Conservation (phyloP, 2,329 filamentous ascomycete genomes). For the Penicillium psychrosexuale region DNA sequence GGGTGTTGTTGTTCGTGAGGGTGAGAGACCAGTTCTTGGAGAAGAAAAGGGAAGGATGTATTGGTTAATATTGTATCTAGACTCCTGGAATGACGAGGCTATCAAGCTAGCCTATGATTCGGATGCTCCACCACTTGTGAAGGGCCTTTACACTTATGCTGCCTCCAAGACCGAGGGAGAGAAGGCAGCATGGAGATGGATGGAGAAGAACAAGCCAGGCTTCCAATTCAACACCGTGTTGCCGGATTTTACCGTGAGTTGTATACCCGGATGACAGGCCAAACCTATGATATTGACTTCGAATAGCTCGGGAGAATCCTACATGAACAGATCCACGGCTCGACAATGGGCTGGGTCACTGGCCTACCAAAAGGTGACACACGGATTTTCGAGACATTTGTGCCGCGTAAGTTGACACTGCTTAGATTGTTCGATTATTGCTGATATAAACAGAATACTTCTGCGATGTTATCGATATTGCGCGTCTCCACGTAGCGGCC, state of each 20-base stretch:
- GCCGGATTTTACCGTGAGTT: constrained; percentile 36
- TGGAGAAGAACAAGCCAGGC: constrained; percentile 41
- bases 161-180: constrained; percentile 50
- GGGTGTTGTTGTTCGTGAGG: constrained; percentile 8
- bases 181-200: constrained; percentile 47
- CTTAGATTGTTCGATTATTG: neutral
- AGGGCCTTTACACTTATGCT: constrained; percentile 36
- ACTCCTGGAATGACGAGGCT: constrained; percentile 20
- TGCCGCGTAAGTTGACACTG: neutral
- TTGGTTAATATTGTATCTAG: constrained; percentile 1
- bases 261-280: constrained; percentile 23
- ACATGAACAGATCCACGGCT: constrained; percentile 25
- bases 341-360: constrained; percentile 13
- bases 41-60: neutral
- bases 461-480: constrained; percentile 33
- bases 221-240: constrained; percentile 46
- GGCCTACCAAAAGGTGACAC: constrained; percentile 8
- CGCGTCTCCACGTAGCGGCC: constrained; percentile 3
- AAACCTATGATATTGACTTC: neutral
- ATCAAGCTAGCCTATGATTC: constrained; percentile 36
- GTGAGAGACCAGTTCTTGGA: constrained; percentile 5
- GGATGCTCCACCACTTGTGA: constrained; percentile 28
- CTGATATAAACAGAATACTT: constrained; percentile 5
- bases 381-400: neutral
- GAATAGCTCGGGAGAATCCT: constrained; percentile 35